Conservation (phyloP, 768 basidiomycete species). For the Boletus subparvulus region DNA sequence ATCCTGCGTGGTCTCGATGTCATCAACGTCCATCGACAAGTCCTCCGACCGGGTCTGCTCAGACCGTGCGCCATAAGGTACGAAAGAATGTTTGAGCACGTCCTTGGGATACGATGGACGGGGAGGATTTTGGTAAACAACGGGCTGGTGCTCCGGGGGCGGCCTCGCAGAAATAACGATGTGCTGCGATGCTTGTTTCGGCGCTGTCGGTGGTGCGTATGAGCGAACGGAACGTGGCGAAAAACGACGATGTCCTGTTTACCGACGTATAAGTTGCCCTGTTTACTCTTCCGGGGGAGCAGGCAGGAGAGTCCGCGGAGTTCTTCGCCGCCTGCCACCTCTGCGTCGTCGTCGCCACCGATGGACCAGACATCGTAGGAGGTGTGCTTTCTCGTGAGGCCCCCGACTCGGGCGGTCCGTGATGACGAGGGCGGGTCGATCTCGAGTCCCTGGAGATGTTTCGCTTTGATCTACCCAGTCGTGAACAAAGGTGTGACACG, state of each 20-base stretch:
- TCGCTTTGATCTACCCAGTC: slow-evolving; percentile 57
- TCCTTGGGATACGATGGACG: slow-evolving; percentile 59
- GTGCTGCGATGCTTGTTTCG: slow-evolving; percentile 57
- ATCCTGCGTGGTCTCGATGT: slow-evolving; percentile 25
- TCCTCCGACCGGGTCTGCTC: background rate
- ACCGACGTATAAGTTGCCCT: slow-evolving; percentile 61
- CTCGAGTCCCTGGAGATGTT: slow-evolving; percentile 54
- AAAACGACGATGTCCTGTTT: slow-evolving; percentile 3
- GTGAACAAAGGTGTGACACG: too few relatives aligned
- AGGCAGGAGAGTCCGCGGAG: slow-evolving; percentile 59
- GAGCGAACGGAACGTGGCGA: slow-evolving; percentile 34
- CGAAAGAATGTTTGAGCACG: slow-evolving; percentile 59
- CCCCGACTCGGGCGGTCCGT: slow-evolving; percentile 44
- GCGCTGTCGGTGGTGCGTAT: slow-evolving; percentile 40
- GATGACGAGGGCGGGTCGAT: slow-evolving; percentile 46
- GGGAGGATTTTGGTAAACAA: slow-evolving; percentile 48
- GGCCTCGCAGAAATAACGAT: slow-evolving; percentile 57
- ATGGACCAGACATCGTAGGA: slow-evolving; percentile 69
- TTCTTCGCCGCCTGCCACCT: slow-evolving; percentile 57
- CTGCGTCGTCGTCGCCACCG: slow-evolving; percentile 38
- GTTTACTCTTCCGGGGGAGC: slow-evolving; percentile 60
- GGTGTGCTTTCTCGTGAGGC: slow-evolving; percentile 51
- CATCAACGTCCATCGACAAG: slow-evolving; percentile 25
- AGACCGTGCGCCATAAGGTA: slow-evolving; percentile 56
- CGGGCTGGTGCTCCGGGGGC: slow-evolving; percentile 11